Conservation (phyloP, 2,329 filamentous ascomycete genomes). For the Dactylellina parvicollis region DNA sequence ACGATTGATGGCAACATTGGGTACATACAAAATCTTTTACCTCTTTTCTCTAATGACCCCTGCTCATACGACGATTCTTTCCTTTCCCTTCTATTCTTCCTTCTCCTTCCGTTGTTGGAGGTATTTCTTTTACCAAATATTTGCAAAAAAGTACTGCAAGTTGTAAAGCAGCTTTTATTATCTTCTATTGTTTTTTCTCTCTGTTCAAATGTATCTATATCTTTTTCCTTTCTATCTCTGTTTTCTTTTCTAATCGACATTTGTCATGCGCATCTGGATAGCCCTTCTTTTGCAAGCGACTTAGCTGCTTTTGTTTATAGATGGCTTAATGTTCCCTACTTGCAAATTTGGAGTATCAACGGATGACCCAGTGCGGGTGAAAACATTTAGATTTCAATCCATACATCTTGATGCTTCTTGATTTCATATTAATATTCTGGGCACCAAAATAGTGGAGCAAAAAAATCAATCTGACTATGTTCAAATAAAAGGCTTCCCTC, state of each 20-base stretch:
- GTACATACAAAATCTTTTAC: constrained; percentile 16
- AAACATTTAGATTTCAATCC: too few species aligned
- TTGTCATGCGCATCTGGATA: not conserved
- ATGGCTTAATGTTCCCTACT: not conserved
- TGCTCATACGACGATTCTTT: constrained; percentile 9
- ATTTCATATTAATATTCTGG: too few species aligned
- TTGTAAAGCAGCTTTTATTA: not conserved
- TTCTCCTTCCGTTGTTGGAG: too few species aligned
- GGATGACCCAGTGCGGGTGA: not conserved
- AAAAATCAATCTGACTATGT: not conserved
- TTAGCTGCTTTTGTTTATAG: constrained; percentile 6
- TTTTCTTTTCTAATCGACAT: not conserved
- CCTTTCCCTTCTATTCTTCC: not conserved
- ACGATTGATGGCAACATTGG: not conserved
- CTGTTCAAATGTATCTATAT: not conserved
- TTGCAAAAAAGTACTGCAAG: too few species aligned
- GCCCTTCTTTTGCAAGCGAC: constrained; percentile 1
- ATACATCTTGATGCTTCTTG: too few species aligned
- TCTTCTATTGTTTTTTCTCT: constrained; percentile 1
- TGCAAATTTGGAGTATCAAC: constrained; percentile 2
- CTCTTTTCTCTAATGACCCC: constrained; percentile 10
- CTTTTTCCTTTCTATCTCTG: not conserved
- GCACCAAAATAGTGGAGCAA: not conserved
- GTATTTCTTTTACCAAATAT: too few species aligned
- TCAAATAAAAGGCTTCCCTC: too few species aligned